Evolutionary conservation across 805 yeast genomes (phyloP), one percentile per base, ranked within the genome.

Genomic region (Candida peoriensis): DNA sequence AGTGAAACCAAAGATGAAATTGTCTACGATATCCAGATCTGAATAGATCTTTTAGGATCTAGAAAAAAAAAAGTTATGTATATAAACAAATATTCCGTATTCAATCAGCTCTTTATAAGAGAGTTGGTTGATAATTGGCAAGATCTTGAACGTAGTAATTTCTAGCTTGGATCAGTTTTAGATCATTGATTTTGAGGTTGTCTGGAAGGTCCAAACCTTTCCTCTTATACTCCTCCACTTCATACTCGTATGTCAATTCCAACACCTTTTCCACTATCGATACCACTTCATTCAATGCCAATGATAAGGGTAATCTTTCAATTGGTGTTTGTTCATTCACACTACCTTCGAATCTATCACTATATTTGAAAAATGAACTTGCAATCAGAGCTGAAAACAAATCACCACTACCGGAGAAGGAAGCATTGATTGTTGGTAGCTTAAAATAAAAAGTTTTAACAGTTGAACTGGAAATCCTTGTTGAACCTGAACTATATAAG

Each of bases 331-430:
- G 37, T 0, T 42, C 41, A 1, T 42, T 33, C 37, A 35, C 39
- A 2, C 29, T 31, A 4, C 38, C 33, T 10, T 27, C 42, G 8
- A 25, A 22, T 17, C 24, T 34, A 12, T 42, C 47, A 16, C 20
- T 37, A 20, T 51, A 52, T 44, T 61, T 55, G 37, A 61, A 61
- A 42, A 69, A 68, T 2, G 64, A 55, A 44, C 81, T 74, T 3
- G 80, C 66, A 14, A 82, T 43, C 12, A 83, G 50, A 1, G 81
- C 87, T 3, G 78, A 64, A 53, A 82, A 80, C 13, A 83, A 57
- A 52, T 83, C 93, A 3, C 93, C 93, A 38, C 84, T 72, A 1
- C 93, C 93, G 26, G 76, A 78, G 52, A 81, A 82, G 2, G 65
- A 60, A 8, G 87, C 85, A 15, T 70, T 60, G 10, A 82, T 72